phyloP scores from a whole-genome alignment of 805 yeast genomes.

The Candida wancherniae region DNA sequence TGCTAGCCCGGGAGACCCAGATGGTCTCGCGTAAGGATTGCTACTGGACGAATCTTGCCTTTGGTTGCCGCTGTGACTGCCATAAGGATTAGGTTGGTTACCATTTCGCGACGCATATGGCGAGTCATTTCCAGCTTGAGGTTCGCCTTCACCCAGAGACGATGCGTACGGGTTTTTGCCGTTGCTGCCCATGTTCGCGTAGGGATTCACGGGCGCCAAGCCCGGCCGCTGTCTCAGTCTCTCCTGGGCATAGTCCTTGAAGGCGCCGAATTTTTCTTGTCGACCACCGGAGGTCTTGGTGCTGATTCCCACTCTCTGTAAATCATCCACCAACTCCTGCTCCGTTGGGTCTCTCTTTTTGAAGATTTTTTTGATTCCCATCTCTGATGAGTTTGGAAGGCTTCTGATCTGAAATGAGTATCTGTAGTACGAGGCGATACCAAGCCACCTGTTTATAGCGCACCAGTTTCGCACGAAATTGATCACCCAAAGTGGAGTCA shows the following conservation, averaged over 20 bases:
- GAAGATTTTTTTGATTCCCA: conserved; percentile 46
- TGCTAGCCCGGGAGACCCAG: too few species aligned
- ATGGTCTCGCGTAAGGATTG: too few species aligned
- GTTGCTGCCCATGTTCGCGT: conserved; percentile 25
- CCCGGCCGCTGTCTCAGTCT: conserved; percentile 31
- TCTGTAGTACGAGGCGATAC: too few species aligned
- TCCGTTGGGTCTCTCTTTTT: conserved; percentile 48
- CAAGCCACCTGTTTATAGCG: too few species aligned
- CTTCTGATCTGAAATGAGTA: too few species aligned
- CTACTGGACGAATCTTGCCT: background rate
- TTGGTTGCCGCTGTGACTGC: background rate
- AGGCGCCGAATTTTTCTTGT: conserved; percentile 49
- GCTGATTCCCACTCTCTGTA: conserved; percentile 39
- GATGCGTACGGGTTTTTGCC: conserved; percentile 14
- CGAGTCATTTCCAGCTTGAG: conserved; percentile 5
- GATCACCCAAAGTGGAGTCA: too few species aligned
- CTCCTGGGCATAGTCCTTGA: conserved; percentile 45
- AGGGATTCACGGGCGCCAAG: conserved; percentile 39
- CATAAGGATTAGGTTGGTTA: conserved; percentile 1
- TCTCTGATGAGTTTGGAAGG: too few species aligned
- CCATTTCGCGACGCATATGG: too few species aligned
- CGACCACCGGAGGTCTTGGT: conserved; percentile 32
- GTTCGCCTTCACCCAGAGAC: conserved; percentile 1
- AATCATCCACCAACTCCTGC: conserved; percentile 38
- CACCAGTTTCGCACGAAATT: too few species aligned